Conservation (phyloP, 2,329 filamentous ascomycete species). For the Juglanconis juglandina region DNA sequence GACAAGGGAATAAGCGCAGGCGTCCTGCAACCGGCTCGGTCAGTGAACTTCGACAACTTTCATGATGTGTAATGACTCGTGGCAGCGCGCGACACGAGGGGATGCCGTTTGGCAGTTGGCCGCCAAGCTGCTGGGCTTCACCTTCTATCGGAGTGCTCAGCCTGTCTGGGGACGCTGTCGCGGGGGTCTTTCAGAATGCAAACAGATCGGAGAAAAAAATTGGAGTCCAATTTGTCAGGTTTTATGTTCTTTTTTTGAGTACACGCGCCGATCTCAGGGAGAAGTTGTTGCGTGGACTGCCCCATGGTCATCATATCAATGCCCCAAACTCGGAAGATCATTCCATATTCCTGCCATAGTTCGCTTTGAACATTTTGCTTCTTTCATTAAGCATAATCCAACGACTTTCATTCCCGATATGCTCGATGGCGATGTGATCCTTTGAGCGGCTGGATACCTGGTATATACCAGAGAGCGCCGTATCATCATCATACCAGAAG, state of each 20-base stretch:
- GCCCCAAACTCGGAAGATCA: background rate
- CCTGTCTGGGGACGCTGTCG: background rate
- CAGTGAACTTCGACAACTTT: too few relatives aligned
- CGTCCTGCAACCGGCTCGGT: background rate
- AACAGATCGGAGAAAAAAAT: background rate
- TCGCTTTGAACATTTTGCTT: constrained; percentile 3
- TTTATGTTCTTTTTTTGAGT: background rate
- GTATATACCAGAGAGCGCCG: background rate
- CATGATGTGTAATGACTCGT: constrained; percentile 7
- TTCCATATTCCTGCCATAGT: background rate
- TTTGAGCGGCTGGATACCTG: background rate
- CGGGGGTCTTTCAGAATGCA: background rate
- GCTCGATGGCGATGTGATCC: constrained; percentile 1
- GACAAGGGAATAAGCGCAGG: background rate
- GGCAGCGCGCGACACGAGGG: constrained; percentile 2
- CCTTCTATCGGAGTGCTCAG: background rate
- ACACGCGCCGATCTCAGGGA: background rate
- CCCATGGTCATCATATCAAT: background rate
- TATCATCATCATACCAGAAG: background rate
- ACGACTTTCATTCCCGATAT: background rate
- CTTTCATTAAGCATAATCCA: background rate
- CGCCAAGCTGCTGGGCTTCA: constrained; percentile 2
- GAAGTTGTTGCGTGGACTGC: background rate
- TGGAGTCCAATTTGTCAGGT: background rate
- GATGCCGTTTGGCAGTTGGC: background rate